phyloP scores from a whole-genome alignment of 768 basidiomycete genomes.

The Galerina sulciceps region DNA sequence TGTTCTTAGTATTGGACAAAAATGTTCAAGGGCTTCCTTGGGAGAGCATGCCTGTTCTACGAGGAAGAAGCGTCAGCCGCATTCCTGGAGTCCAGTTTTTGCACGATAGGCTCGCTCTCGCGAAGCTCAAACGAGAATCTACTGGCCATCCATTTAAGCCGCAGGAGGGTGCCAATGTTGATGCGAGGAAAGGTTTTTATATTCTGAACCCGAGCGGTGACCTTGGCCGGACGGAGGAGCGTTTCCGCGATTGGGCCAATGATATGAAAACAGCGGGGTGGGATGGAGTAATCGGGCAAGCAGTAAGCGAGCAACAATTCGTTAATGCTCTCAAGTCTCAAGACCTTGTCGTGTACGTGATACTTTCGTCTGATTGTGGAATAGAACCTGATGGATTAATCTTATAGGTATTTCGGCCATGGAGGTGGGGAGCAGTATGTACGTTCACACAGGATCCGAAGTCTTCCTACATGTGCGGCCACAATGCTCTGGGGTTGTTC shows the following conservation, averaged over 20 bases:
- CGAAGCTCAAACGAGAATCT: slow-evolving; percentile 42
- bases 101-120: slow-evolving; percentile 76
- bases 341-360: slow-evolving; percentile 89
- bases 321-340: slow-evolving; percentile 68
- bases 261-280: slow-evolving; percentile 79
- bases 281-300: slow-evolving; percentile 77
- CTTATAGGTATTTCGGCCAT: slow-evolving; percentile 90
- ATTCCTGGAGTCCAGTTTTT: slow-evolving; percentile 91
- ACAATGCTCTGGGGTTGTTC: slow-evolving; percentile 99
- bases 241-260: slow-evolving; percentile 80
- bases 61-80: slow-evolving; percentile 88
- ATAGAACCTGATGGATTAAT: not conserved
- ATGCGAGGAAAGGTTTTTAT: slow-evolving; percentile 76
- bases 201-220: slow-evolving; percentile 95
- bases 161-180: slow-evolving; percentile 54
- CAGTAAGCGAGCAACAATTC: slow-evolving; percentile 86
- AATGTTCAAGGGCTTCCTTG: slow-evolving; percentile 89
- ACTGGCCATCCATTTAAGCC: slow-evolving; percentile 24
- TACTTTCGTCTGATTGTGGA: not conserved
- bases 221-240: slow-evolving; percentile 78
- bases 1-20: slow-evolving; percentile 90
- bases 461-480: slow-evolving; percentile 84
- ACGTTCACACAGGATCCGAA: slow-evolving; percentile 83
- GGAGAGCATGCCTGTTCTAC: slow-evolving; percentile 90
- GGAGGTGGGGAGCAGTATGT: slow-evolving; percentile 95